Percentiles rank a stretch among this genome's conserved stretches.
Conservation (phyloP, 2,329 filamentous ascomycete species). For the Phoma sp. region DNA sequence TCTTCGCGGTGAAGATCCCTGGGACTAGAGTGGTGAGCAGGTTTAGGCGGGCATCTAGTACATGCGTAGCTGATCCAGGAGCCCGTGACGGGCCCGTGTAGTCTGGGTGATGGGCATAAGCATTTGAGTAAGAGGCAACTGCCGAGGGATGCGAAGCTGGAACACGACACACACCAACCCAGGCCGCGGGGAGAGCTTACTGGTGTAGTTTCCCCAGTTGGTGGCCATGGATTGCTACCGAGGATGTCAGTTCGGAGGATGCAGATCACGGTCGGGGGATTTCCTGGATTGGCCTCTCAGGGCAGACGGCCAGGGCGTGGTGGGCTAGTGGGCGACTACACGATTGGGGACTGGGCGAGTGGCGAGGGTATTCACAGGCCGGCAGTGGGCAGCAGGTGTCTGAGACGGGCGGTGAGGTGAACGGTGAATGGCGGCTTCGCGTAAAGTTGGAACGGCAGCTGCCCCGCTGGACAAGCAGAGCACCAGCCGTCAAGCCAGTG, state of each 20-base stretch:
- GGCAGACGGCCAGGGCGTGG: conserved; percentile 1
- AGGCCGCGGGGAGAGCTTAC: conserved; percentile 26
- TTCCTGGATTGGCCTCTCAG: conserved; percentile 22
- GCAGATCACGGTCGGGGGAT: conserved; percentile 33
- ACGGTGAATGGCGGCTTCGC: conserved; percentile 19
- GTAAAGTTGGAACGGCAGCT: conserved; percentile 14
- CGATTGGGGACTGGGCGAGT: conserved; percentile 17
- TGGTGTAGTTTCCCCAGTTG: conserved; percentile 44
- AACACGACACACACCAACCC: not conserved
- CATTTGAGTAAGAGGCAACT: conserved; percentile 26
- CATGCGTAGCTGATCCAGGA: conserved; percentile 46
- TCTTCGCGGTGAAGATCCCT: conserved; percentile 44
- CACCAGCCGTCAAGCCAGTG: conserved; percentile 6
- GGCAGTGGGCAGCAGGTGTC: conserved; percentile 16
- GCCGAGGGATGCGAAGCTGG: conserved; percentile 16
- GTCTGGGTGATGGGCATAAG: conserved; percentile 32
- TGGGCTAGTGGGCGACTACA: conserved; percentile 9
- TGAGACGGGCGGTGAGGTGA: conserved; percentile 23
- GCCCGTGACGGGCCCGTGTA: conserved; percentile 49
- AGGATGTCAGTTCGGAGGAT: conserved; percentile 18
- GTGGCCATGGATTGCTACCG: conserved; percentile 39
- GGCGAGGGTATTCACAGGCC: conserved; percentile 26
- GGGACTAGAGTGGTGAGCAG: conserved; percentile 43
- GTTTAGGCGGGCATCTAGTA: conserved; percentile 48
- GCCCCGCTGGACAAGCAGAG: not conserved